phyloP scores from a whole-genome alignment of 2,329 filamentous ascomycete genomes.

The Fusarium ambrosium region DNA sequence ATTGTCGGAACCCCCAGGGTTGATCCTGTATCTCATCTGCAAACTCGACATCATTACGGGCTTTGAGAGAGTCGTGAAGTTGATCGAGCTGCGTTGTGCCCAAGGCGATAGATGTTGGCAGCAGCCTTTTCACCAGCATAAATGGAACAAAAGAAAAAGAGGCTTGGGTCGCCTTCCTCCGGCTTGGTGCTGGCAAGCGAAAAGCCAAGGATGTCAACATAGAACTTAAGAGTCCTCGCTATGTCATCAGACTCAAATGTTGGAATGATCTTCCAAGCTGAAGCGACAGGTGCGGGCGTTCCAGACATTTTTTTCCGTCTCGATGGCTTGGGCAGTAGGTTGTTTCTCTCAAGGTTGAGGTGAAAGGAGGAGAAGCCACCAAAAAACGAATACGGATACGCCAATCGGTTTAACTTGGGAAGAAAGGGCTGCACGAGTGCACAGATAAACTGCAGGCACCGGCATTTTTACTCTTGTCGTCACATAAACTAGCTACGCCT shows the following conservation, averaged over 20 bases:
- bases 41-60: constrained; percentile 15
- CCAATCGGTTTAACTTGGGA: too few relatives aligned
- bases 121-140: constrained; percentile 29
- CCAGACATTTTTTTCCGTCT: background rate
- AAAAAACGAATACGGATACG: constrained; percentile 23
- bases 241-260: constrained; percentile 34
- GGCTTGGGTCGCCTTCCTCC: constrained; percentile 13
- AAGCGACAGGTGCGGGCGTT: constrained; percentile 18
- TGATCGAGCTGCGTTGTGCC: constrained; percentile 26
- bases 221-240: constrained; percentile 21
- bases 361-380: background rate
- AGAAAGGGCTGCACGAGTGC: too few relatives aligned
- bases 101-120: constrained; percentile 34
- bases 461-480: constrained; percentile 21
- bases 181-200: constrained; percentile 20
- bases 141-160: constrained; percentile 32
- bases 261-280: constrained; percentile 35
- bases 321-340: constrained; percentile 2
- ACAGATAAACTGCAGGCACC: constrained; percentile 25
- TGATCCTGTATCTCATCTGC: constrained; percentile 26
- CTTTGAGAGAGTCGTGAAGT: constrained; percentile 23
- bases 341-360: background rate
- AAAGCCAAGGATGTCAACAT: constrained; percentile 28
- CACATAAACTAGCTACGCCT: constrained; percentile 32
- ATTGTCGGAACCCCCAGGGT: constrained; percentile 35